Evolutionary conservation across 2,329 filamentous ascomycete genomes (phyloP).

Genomic region (Ciborinia camelliae): DNA sequence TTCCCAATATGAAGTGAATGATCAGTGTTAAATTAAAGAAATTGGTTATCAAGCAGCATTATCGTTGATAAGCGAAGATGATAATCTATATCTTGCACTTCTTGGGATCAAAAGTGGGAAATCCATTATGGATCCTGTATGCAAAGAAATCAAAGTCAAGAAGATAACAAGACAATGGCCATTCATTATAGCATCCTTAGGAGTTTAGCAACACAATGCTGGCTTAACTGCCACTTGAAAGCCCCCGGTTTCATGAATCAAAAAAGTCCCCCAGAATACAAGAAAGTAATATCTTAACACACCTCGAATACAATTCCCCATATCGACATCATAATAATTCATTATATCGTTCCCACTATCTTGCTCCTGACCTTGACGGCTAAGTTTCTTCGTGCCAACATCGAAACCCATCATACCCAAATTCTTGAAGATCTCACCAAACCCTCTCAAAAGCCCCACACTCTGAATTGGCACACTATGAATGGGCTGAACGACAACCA

Average conservation of each 20-base stretch:
- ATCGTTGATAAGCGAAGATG: background rate
- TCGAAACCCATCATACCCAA: background rate
- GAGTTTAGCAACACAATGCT: background rate
- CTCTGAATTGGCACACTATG: background rate
- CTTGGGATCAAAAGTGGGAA: background rate
- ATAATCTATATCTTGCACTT: background rate
- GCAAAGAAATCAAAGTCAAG: background rate
- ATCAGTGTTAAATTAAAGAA: background rate
- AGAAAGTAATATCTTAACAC: background rate
- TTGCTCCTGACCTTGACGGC: background rate
- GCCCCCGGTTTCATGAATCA: background rate
- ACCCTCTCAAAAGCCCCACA: background rate
- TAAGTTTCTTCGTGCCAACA: background rate
- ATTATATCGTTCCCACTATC: background rate
- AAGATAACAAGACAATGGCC: background rate
- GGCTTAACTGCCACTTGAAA: background rate
- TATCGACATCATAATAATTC: background rate
- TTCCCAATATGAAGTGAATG: background rate
- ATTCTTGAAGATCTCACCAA: background rate
- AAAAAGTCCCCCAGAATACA: too few species aligned
- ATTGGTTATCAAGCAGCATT: background rate
- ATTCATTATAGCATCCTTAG: background rate
- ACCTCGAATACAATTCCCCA: background rate
- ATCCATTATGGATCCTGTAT: background rate
- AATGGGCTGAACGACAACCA: background rate